A percentile compares a stretch with the other conserved stretches of the same genome.
These are phyloP conservation scores for Aspergillus japonicus DNA, from an alignment of 2,329 filamentous ascomycete genomes.

Conservation along the genomic window DNA sequence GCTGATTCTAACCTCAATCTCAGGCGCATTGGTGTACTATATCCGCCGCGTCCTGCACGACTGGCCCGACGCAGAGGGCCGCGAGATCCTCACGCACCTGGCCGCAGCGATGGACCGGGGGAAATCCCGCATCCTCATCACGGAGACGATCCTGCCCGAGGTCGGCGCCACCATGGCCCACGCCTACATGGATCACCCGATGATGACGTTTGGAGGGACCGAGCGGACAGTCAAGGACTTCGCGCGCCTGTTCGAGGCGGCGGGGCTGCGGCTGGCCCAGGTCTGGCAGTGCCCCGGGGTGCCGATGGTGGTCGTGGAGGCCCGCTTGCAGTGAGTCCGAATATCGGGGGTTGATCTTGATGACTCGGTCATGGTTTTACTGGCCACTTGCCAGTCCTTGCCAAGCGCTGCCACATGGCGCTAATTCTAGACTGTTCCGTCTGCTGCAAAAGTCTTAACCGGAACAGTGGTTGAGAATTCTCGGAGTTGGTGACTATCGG, in stretches of 20 bases:
- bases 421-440: no score
- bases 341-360: no score
- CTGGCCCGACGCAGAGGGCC: slow-evolving; percentile 21
- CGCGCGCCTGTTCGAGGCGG: neutral
- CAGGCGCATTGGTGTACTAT: slow-evolving; percentile 31
- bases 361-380: no score
- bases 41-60: slow-evolving; percentile 34
- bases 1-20: neutral
- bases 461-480: no score
- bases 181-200: slow-evolving; percentile 2
- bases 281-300: neutral
- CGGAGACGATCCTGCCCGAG: slow-evolving; percentile 29
- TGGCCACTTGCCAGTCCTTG: no score
- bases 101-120: slow-evolving; percentile 22
- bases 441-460: no score
- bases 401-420: no score
- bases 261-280: neutral
- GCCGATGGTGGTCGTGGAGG: slow-evolving; percentile 2
- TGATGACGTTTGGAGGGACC: neutral
- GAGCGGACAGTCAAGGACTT: slow-evolving; percentile 2
- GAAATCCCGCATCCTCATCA: slow-evolving; percentile 23
- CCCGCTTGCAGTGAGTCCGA: neutral
- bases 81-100: slow-evolving; percentile 23
- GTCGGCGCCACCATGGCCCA: slow-evolving; percentile 4
- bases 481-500: no score